phyloP scores from a whole-genome alignment of 768 basidiomycete genomes.

The Boletus bicolor region DNA sequence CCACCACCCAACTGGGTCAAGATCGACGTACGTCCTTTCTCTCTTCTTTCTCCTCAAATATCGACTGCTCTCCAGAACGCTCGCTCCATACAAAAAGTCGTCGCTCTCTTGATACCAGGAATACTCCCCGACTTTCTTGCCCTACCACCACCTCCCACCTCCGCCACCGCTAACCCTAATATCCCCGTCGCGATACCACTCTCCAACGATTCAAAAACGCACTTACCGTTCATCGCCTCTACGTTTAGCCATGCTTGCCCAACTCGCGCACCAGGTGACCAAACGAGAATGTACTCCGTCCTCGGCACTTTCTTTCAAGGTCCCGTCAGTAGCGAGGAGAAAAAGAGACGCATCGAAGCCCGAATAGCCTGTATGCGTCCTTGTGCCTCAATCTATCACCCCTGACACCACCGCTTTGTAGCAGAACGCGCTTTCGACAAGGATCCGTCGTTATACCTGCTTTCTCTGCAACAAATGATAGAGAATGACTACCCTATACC shows the following conservation, averaged over 20 bases:
- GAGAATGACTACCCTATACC: constrained; percentile 93
- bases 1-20: constrained; percentile 86
- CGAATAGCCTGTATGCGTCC: constrained; percentile 34
- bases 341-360: constrained; percentile 57
- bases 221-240: constrained; percentile 64
- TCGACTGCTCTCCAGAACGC: constrained; percentile 52
- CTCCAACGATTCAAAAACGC: constrained; percentile 32
- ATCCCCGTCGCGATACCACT: constrained; percentile 49
- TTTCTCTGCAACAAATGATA: constrained; percentile 83
- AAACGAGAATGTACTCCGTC: constrained; percentile 79
- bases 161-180: constrained; percentile 56
- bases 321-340: constrained; percentile 78
- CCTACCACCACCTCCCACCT: constrained; percentile 67
- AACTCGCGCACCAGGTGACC: constrained; percentile 89
- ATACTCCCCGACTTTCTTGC: constrained; percentile 71
- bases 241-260: constrained; percentile 94
- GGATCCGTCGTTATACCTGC: constrained; percentile 66
- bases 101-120: constrained; percentile 82
- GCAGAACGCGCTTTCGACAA: constrained; percentile 61
- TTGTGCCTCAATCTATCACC: background rate
- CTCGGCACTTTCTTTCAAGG: constrained; percentile 78
- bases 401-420: constrained; percentile 26
- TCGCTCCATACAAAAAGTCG: constrained; percentile 70
- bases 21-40: constrained; percentile 57
- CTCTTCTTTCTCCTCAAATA: background rate